Evolutionary conservation across 345 rosid genomes (phyloP).

Genomic region (Sisymbrium irio): DNA sequence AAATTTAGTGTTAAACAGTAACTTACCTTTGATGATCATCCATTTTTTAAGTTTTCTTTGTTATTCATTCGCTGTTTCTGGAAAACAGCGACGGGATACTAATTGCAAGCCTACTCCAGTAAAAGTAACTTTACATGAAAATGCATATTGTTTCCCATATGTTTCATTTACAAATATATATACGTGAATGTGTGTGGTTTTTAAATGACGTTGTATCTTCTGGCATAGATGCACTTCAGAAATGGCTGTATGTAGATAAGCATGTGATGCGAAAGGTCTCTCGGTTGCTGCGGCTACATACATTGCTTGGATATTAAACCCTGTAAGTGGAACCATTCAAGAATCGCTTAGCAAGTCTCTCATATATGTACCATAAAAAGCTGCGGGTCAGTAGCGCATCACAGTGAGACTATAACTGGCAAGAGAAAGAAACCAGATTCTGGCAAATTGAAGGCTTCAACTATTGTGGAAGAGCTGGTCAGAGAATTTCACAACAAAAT

Average conservation of each 20-base stretch:
- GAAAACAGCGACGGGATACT: slow-evolving; percentile 21
- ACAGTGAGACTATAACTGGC: slow-evolving; percentile 27
- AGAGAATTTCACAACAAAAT: slow-evolving; percentile 44
- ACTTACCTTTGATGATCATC: too few relatives aligned
- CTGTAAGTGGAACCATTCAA: slow-evolving; percentile 41
- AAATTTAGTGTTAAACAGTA: too few relatives aligned
- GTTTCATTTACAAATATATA: background rate
- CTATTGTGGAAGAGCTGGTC: slow-evolving; percentile 43
- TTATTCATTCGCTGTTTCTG: slow-evolving; percentile 12
- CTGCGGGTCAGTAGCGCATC: slow-evolving; percentile 24
- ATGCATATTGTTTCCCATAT: background rate
- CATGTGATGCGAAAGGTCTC: slow-evolving; percentile 28
- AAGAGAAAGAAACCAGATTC: slow-evolving; percentile 37
- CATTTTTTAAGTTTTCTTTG: too few relatives aligned
- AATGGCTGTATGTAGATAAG: slow-evolving; percentile 18
- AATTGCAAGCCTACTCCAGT: slow-evolving; percentile 25
- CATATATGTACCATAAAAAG: slow-evolving; percentile 44
- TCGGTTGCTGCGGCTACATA: slow-evolving; percentile 58
- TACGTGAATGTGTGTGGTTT: background rate
- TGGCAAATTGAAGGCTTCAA: slow-evolving; percentile 29
- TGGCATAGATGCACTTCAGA: slow-evolving; percentile 32
- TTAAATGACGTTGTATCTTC: slow-evolving; percentile 7
- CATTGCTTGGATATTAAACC: too few relatives aligned
- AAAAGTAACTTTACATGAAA: slow-evolving; percentile 32
- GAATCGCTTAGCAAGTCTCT: slow-evolving; percentile 46